Evolutionary conservation across 2,329 filamentous ascomycete species (phyloP).

Genomic region (Sporothrix phasma): DNA sequence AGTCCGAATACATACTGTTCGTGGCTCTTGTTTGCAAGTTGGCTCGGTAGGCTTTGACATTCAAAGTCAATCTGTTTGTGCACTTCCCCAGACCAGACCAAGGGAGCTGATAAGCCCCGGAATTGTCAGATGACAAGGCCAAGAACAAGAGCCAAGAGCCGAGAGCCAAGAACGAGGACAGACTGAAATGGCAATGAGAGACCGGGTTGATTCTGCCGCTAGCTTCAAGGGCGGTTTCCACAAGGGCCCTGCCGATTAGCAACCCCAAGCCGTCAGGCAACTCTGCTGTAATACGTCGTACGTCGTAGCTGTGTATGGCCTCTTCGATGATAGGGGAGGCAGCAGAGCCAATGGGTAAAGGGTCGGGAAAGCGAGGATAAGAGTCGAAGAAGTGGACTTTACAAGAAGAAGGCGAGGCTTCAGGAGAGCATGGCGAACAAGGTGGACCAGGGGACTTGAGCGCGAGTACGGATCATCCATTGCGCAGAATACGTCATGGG

Average conservation of each 20-base stretch:
- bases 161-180: background rate
- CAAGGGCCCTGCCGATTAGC: background rate
- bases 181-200: background rate
- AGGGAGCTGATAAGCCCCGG: slow-evolving; percentile 1
- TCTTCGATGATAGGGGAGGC: no score
- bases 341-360: no score
- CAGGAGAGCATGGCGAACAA: background rate
- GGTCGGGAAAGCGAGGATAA: background rate
- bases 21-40: no score
- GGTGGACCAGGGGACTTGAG: background rate
- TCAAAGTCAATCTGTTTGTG: background rate
- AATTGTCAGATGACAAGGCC: no score
- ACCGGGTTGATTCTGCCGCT: slow-evolving; percentile 3
- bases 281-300: no score
- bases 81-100: background rate
- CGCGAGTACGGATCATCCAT: background rate
- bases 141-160: background rate
- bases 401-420: background rate
- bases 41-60: background rate
- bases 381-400: background rate
- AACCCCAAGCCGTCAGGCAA: background rate
- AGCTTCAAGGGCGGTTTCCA: background rate
- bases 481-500: background rate
- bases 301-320: no score
- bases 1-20: no score